Evolutionary conservation across 2,329 filamentous ascomycete species (phyloP).

Genomic region (Passalora sequoiae): DNA sequence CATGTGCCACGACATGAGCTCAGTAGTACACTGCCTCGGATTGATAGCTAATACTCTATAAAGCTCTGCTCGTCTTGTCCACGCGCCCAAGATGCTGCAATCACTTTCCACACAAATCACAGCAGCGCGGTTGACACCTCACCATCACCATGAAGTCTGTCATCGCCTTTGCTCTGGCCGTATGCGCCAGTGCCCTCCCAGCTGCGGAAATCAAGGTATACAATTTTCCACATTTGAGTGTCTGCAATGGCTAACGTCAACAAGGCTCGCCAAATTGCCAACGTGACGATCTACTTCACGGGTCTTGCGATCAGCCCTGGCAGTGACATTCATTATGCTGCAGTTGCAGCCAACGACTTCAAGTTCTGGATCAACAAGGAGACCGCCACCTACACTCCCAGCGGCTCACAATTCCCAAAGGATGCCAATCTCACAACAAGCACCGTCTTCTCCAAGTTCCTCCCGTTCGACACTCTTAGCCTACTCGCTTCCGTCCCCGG

Average conservation of each 20-base stretch:
- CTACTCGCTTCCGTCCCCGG: conserved; percentile 28
- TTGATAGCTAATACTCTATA: not conserved
- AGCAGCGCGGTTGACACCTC: not conserved
- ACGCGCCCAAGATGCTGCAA: not conserved
- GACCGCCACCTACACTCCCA: conserved; percentile 28
- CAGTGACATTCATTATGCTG: conserved; percentile 25
- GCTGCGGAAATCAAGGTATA: not conserved
- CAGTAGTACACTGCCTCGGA: not conserved
- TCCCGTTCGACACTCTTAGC: conserved; percentile 16
- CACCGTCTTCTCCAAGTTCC: conserved; percentile 25
- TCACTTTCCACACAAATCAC: not conserved
- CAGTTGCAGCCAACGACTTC: conserved; percentile 23
- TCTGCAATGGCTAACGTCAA: not conserved
- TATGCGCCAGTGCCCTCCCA: not conserved
- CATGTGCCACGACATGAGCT: conserved; percentile 3
- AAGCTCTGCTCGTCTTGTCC: not conserved
- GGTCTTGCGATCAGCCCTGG: conserved; percentile 21
- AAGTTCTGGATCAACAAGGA: conserved; percentile 27
- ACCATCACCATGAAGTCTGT: not conserved
- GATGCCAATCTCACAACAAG: conserved; percentile 9
- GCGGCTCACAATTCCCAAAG: conserved; percentile 2
- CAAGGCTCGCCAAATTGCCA: not conserved
- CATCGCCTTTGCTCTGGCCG: conserved; percentile 5
- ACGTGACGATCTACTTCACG: conserved; percentile 22
- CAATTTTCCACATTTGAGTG: not conserved